Evolutionary conservation across 176 grass and related monocot species (phyloP).

Genomic region (Triticum monococcum): DNA sequence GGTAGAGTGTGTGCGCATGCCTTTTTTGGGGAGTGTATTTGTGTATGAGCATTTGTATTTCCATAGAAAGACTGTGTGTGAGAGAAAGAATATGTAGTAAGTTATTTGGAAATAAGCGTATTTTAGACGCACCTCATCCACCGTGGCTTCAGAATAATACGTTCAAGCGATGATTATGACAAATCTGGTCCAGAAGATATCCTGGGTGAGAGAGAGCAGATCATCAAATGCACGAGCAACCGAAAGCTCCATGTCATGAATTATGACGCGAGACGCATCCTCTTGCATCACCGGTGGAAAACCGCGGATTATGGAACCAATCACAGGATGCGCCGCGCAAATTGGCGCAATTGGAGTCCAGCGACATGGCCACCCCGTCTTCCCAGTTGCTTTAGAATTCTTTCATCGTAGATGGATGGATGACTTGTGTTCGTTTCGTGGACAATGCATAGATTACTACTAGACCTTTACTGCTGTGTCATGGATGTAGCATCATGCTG

Average conservation of each 20-base stretch:
- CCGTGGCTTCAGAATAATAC: background rate
- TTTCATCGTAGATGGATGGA: background rate
- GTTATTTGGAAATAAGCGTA: background rate
- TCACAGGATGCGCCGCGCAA: background rate
- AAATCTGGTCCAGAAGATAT: background rate
- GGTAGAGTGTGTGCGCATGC: too few species aligned
- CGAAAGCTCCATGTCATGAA: background rate
- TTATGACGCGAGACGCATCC: background rate
- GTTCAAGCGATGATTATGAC: background rate
- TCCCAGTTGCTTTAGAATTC: conserved; percentile 11
- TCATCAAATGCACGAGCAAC: background rate
- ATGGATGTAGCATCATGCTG: conserved; percentile 23
- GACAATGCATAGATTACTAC: conserved; percentile 13
- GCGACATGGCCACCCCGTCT: background rate
- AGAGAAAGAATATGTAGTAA: background rate
- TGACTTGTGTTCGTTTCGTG: background rate
- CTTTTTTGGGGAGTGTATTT: too few species aligned
- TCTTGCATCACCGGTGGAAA: conserved; percentile 15
- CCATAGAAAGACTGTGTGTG: too few species aligned
- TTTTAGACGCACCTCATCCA: background rate
- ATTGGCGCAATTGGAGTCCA: conserved; percentile 37
- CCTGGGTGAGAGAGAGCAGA: background rate
- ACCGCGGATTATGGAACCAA: background rate
- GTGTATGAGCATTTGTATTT: too few species aligned
- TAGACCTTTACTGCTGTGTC: background rate